Evolutionary conservation across 2,329 filamentous ascomycete genomes (phyloP).

Genomic region (Rutstroemia sydowiana): DNA sequence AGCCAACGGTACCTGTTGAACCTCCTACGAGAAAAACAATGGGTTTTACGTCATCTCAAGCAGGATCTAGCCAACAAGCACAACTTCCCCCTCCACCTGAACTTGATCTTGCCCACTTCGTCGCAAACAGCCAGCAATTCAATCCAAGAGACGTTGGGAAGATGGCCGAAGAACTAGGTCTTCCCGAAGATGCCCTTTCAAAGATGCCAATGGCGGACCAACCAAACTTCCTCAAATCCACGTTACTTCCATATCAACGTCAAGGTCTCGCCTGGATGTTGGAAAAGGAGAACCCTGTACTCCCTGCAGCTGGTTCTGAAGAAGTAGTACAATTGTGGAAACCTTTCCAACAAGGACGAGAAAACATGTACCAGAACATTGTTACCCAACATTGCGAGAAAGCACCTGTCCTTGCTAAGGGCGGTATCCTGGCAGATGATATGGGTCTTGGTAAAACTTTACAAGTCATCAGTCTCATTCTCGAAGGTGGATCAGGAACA

Average conservation of each 20-base stretch:
- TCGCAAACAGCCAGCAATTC: conserved; percentile 60
- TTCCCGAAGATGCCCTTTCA: conserved; percentile 55
- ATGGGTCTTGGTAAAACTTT: conserved; percentile 94
- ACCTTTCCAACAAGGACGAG: conserved; percentile 34
- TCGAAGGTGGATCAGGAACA: conserved; percentile 46
- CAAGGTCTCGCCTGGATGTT: conserved; percentile 76
- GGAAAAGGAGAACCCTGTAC: conserved; percentile 62
- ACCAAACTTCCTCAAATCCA: conserved; percentile 56
- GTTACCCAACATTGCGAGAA: conserved; percentile 62
- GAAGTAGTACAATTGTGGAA: conserved; percentile 76
- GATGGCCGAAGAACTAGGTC: conserved; percentile 51
- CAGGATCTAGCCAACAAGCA: conserved; percentile 10
- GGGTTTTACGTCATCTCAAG: conserved; percentile 21
- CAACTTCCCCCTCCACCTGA: conserved; percentile 15
- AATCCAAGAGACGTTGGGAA: conserved; percentile 59
- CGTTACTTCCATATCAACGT: conserved; percentile 71
- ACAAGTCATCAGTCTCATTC: conserved; percentile 73
- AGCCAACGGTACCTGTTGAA: conserved; percentile 47
- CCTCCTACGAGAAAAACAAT: conserved; percentile 35
- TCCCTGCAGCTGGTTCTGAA: conserved; percentile 50
- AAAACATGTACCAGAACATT: conserved; percentile 53
- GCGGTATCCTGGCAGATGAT: conserved; percentile 83
- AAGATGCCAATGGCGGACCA: conserved; percentile 67
- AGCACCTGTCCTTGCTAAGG: conserved; percentile 60
- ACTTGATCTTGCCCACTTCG: conserved; percentile 43